Conservation (phyloP, 768 basidiomycete genomes). For the Rhizopogon rudus region DNA sequence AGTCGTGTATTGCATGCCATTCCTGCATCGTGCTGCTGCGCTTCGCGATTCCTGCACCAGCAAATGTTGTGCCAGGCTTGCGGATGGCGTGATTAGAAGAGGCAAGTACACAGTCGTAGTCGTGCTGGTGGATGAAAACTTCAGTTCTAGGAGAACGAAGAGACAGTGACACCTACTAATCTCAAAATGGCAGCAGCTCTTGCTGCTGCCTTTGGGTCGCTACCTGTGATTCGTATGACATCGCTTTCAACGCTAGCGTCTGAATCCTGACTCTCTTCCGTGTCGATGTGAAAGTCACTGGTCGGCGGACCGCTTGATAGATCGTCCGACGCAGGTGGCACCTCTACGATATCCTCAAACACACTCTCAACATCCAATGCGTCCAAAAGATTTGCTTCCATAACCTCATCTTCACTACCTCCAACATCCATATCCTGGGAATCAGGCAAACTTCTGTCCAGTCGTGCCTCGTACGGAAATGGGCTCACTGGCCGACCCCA, state of each 20-base stretch:
- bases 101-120: slow-evolving; percentile 72
- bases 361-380: not conserved
- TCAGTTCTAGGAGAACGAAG: not conserved
- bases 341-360: not conserved
- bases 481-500: slow-evolving; percentile 75
- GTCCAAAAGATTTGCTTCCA: not conserved
- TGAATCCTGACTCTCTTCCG: slow-evolving; percentile 20
- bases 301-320: not conserved
- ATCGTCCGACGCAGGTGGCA: not conserved
- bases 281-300: not conserved
- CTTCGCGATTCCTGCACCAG: slow-evolving; percentile 27
- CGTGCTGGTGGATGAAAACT: slow-evolving; percentile 46
- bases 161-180: slow-evolving; percentile 46
- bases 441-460: slow-evolving; percentile 22
- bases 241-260: slow-evolving; percentile 32
- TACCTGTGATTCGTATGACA: slow-evolving; percentile 79
- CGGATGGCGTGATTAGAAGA: slow-evolving; percentile 28
- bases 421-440: not conserved
- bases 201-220: slow-evolving; percentile 83
- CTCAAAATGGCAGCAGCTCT: slow-evolving; percentile 91
- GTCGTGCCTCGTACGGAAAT: slow-evolving; percentile 39
- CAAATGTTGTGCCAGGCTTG: slow-evolving; percentile 33
- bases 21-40: slow-evolving; percentile 5
- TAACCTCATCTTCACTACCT: slow-evolving; percentile 9
- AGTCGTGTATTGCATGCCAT: slow-evolving; percentile 7